Evolutionary conservation across 163 green algal genomes (phyloP).

Genomic region (Chlorella variabilis): DNA sequence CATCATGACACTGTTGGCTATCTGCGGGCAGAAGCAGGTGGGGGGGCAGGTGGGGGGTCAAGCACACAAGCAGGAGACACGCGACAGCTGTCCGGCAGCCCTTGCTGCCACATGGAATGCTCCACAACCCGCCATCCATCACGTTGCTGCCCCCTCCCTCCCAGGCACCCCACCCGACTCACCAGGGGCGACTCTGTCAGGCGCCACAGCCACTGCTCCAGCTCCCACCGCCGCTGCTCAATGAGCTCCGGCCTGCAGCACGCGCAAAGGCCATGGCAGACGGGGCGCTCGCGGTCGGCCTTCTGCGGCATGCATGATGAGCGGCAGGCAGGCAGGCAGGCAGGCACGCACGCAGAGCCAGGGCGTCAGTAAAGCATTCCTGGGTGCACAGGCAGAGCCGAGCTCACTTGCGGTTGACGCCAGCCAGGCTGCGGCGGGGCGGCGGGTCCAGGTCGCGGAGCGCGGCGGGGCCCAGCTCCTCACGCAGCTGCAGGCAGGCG

Average conservation of each 20-base stretch:
- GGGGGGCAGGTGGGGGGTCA: no score
- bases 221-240: slow-evolving; percentile 56
- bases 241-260: slow-evolving; percentile 43
- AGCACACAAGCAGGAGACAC: no score
- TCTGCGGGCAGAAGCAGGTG: neutral
- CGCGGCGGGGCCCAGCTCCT: slow-evolving; percentile 45
- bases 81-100: no score
- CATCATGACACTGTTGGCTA: slow-evolving; percentile 48
- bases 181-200: slow-evolving; percentile 45
- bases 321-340: neutral
- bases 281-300: no score
- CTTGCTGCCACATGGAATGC: no score
- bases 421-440: slow-evolving; percentile 35
- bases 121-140: no score
- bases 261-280: neutral
- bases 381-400: neutral
- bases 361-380: neutral
- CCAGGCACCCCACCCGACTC: neutral
- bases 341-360: neutral
- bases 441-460: slow-evolving; percentile 46
- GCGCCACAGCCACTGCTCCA: slow-evolving; percentile 62
- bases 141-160: neutral
- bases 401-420: slow-evolving; percentile 46
- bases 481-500: slow-evolving; percentile 42
- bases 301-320: neutral